Evolutionary conservation across 2,329 filamentous ascomycete genomes (phyloP).

Genomic region (Aspergillus niger): DNA sequence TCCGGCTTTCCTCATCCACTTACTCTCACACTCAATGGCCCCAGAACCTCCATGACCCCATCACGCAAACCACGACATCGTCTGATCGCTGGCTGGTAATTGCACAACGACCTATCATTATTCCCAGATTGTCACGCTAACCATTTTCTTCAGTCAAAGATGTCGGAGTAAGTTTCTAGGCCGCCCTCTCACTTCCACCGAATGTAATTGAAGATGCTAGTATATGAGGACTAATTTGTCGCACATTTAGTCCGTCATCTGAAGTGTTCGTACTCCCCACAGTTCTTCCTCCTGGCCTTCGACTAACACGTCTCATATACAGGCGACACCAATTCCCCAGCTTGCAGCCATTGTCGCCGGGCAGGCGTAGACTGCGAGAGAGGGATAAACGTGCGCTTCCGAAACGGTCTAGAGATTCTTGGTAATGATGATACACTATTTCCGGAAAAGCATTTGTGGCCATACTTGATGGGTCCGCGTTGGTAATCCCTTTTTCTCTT

Average conservation of each 20-base stretch:
- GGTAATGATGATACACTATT: constrained; percentile 19
- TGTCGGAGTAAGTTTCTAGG: constrained; percentile 25
- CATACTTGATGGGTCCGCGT: constrained; percentile 21
- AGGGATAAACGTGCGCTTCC: constrained; percentile 25
- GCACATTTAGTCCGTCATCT: constrained; percentile 23
- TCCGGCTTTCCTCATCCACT: constrained; percentile 14
- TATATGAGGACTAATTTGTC: too few relatives aligned
- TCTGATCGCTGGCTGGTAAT: constrained; percentile 26
- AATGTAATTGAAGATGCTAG: too few relatives aligned
- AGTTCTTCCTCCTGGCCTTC: too few relatives aligned
- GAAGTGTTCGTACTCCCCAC: constrained; percentile 20
- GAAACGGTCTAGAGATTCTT: constrained; percentile 19
- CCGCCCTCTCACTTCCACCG: background rate
- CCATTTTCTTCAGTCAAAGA: constrained; percentile 19
- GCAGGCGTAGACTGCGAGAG: constrained; percentile 22
- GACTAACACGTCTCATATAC: too few relatives aligned
- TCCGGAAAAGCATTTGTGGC: constrained; percentile 20
- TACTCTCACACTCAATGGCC: constrained; percentile 2
- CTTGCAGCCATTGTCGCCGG: constrained; percentile 22
- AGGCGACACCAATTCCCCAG: constrained; percentile 23
- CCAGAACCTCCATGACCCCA: constrained; percentile 15
- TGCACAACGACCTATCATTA: constrained; percentile 8
- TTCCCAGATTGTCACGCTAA: background rate
- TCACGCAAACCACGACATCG: constrained; percentile 20
- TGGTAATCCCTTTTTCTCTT: background rate